Evolutionary conservation across 2,329 filamentous ascomycete genomes (phyloP).

Genomic region (Cordyceps cateniannulata): DNA sequence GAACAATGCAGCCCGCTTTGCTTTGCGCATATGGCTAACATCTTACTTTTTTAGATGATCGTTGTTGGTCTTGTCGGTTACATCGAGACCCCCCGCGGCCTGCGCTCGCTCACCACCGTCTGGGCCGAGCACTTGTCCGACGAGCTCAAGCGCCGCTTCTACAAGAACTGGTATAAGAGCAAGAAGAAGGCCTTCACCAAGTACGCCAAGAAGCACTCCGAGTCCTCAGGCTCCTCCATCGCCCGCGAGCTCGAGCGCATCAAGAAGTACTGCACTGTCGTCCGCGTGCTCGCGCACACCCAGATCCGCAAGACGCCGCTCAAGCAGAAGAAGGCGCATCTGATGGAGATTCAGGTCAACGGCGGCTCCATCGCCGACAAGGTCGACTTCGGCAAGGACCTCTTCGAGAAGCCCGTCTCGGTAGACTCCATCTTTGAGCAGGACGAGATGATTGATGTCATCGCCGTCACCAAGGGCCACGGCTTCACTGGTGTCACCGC

Average conservation of each 20-base stretch:
- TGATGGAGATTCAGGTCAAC: constrained; percentile 99
- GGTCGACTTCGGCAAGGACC: constrained; percentile 88
- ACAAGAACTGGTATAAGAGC: constrained; percentile 99
- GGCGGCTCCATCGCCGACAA: constrained; percentile 93
- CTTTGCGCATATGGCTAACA: constrained; percentile 67
- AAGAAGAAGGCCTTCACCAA: constrained; percentile 99
- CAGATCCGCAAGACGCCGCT: constrained; percentile 98
- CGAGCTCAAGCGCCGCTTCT: constrained; percentile 99
- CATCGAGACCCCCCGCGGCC: constrained; percentile 99
- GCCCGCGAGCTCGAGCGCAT: constrained; percentile 98
- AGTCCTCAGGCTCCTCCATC: constrained; percentile 83
- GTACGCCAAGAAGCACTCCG: constrained; percentile 99
- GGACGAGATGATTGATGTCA: constrained; percentile 99
- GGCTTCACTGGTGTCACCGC: constrained; percentile 95
- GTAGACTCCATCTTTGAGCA: constrained; percentile 95
- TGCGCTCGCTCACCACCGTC: constrained; percentile 98
- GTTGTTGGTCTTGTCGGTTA: constrained; percentile 99
- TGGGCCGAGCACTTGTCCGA: constrained; percentile 99
- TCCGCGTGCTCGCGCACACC: constrained; percentile 98
- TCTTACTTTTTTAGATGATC: constrained; percentile 73
- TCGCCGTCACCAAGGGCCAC: constrained; percentile 99
- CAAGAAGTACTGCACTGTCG: constrained; percentile 99
- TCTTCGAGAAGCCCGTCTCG: constrained; percentile 98
- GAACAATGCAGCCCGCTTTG: constrained; percentile 78
- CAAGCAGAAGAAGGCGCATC: constrained; percentile 99